Evolutionary conservation across 148 eudicot species (phyloP).

Genomic region (Rhododendron mucronatum): DNA sequence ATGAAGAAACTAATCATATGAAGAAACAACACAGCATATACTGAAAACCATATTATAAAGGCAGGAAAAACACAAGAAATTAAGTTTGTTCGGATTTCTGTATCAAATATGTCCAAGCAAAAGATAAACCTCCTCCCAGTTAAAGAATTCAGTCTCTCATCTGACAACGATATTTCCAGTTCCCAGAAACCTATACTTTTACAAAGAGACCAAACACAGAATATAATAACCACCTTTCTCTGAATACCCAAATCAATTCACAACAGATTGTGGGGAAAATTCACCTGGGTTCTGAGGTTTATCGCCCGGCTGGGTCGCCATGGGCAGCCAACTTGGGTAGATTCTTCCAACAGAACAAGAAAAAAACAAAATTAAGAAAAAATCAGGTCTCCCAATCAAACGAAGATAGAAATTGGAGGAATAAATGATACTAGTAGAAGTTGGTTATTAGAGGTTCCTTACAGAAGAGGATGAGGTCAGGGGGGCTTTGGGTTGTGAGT

Average conservation of each 20-base stretch:
- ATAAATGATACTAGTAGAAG: background rate
- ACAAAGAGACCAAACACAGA: background rate
- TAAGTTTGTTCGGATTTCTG: background rate
- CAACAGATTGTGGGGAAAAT: background rate
- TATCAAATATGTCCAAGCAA: background rate
- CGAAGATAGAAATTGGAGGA: background rate
- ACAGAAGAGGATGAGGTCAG: slow-evolving; percentile 10
- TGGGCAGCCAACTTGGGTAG: background rate
- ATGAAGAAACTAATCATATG: background rate
- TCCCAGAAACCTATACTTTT: background rate
- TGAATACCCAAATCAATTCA: background rate
- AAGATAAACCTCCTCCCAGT: background rate
- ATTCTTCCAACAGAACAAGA: background rate
- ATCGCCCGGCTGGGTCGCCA: slow-evolving; percentile 30
- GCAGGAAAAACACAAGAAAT: background rate
- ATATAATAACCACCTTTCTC: background rate
- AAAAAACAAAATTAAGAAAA: background rate
- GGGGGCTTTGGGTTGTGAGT: background rate
- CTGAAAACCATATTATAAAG: background rate
- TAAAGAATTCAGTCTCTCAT: background rate
- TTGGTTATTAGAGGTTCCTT: background rate
- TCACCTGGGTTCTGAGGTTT: slow-evolving; percentile 36
- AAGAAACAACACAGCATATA: background rate
- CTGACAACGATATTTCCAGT: background rate
- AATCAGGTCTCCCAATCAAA: background rate